These are phyloP conservation scores for Gracilaria gracilis DNA, from an alignment of 23 red algal genomes.

Conservation along the genomic window DNA sequence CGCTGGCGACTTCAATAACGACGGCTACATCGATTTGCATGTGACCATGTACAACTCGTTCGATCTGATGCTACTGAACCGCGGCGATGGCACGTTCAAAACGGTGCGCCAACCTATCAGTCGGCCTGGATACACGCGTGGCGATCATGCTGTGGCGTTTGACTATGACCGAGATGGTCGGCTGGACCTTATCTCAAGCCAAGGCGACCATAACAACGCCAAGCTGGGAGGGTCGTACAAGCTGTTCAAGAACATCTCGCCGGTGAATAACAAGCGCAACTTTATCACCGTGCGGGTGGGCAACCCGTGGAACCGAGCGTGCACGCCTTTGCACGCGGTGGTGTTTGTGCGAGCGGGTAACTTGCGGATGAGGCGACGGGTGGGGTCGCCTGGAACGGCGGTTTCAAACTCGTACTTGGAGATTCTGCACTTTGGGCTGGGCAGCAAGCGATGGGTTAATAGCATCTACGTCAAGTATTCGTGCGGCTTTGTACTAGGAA, in stretches of 20 bases:
- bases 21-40: constrained; percentile 70
- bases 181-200: constrained; percentile 51
- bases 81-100: constrained; percentile 71
- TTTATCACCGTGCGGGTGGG: constrained; percentile 43
- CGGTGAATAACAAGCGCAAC: constrained; percentile 2
- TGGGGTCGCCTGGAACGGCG: constrained; percentile 49
- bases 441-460: background rate
- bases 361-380: constrained; percentile 26
- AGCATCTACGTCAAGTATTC: constrained; percentile 1
- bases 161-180: constrained; percentile 74
- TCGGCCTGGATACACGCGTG: constrained; percentile 7
- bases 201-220: constrained; percentile 41
- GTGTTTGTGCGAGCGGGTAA: constrained; percentile 32
- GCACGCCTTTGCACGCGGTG: constrained; percentile 39
- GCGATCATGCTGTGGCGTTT: constrained; percentile 53
- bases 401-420: constrained; percentile 54
- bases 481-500: background rate
- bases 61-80: constrained; percentile 70
- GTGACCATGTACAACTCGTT: constrained; percentile 37
- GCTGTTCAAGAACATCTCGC: constrained; percentile 31
- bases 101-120: constrained; percentile 8
- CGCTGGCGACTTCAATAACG: constrained; percentile 82
- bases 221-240: constrained; percentile 31
- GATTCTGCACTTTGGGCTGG: constrained; percentile 56
- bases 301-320: constrained; percentile 11